These are phyloP conservation scores for Malassezia cuniculi DNA, from an alignment of 1,284 basidiomycete species.

Conservation along the genomic window DNA sequence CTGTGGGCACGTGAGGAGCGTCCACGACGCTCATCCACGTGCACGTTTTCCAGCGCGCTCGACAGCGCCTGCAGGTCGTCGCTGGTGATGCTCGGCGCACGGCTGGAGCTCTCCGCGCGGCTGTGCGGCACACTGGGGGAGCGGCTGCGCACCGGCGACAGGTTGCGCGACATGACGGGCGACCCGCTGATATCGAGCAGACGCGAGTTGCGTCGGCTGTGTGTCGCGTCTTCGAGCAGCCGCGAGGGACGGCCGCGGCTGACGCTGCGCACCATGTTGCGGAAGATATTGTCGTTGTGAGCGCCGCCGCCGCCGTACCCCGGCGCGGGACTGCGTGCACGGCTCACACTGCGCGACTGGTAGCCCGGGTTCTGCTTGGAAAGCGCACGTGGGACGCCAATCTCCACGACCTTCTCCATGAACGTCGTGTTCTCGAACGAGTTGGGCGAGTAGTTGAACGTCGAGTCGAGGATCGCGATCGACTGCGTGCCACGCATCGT, in stretches of 20 bases:
- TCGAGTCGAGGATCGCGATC: slow-evolving; percentile 34
- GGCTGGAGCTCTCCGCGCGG: no score
- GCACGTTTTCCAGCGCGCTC: no score
- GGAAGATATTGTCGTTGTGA: slow-evolving; percentile 1
- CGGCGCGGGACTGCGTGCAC: slow-evolving; percentile 5
- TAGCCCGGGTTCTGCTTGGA: slow-evolving; percentile 10
- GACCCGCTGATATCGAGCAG: no score
- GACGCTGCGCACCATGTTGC: slow-evolving; percentile 13
- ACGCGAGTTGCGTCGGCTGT: no score
- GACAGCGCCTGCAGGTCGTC: no score
- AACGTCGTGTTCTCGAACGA: slow-evolving; percentile 40
- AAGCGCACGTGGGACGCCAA: slow-evolving; percentile 21
- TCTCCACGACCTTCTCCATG: slow-evolving; percentile 38
- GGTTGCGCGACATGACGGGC: no score
- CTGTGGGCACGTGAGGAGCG: slow-evolving; percentile 13
- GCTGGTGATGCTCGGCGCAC: no score
- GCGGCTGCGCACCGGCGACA: no score
- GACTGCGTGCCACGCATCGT: slow-evolving; percentile 37
- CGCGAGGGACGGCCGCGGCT: slow-evolving; percentile 3
- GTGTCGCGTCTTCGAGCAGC: no score
- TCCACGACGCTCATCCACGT: slow-evolving; percentile 16
- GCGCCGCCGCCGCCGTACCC: slow-evolving; percentile 3
- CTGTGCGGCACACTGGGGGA: no score
- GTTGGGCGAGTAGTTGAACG: slow-evolving; percentile 24
- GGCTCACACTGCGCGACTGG: slow-evolving; percentile 1